Evolutionary conservation across 108 stramenopile species (phyloP).

Genomic region (Parmales sp.): DNA sequence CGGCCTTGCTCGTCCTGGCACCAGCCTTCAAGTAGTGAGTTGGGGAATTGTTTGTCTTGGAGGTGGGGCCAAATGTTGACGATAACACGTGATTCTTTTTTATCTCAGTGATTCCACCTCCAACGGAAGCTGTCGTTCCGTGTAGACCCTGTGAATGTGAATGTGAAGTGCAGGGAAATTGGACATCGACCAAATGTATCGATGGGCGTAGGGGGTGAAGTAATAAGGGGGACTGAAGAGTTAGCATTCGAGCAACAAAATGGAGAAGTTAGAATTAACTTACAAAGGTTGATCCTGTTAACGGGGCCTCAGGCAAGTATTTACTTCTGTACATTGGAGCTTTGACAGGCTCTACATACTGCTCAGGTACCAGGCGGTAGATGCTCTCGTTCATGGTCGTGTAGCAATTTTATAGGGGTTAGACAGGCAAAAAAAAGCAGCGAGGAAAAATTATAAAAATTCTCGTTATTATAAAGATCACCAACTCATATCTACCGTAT

Average conservation of each 20-base stretch:
- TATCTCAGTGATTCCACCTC: conserved; percentile 35
- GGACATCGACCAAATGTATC: neutral
- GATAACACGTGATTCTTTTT: conserved; percentile 39
- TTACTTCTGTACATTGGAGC: conserved; percentile 45
- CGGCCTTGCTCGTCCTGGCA: conserved; percentile 6
- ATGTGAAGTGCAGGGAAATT: neutral
- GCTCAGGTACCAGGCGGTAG: conserved; percentile 48
- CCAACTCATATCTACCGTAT: too few relatives aligned
- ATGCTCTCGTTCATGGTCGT: conserved; percentile 32
- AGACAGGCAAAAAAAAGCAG: too few relatives aligned
- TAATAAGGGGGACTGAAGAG: neutral
- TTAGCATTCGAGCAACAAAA: neutral
- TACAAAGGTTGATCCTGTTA: conserved; percentile 53
- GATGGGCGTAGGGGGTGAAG: too few relatives aligned
- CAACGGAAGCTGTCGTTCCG: conserved; percentile 39
- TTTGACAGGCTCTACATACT: conserved; percentile 26
- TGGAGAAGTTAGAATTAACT: too few relatives aligned
- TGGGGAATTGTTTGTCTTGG: conserved; percentile 12
- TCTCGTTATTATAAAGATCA: too few relatives aligned
- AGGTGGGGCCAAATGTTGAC: conserved; percentile 30
- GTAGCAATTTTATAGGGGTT: too few relatives aligned
- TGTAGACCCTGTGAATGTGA: too few relatives aligned
- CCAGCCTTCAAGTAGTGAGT: conserved; percentile 29
- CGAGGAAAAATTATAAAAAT: too few relatives aligned
- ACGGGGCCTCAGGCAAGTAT: conserved; percentile 38